phyloP scores from a whole-genome alignment of 331 rosid genomes.

The Malus hybrid region DNA sequence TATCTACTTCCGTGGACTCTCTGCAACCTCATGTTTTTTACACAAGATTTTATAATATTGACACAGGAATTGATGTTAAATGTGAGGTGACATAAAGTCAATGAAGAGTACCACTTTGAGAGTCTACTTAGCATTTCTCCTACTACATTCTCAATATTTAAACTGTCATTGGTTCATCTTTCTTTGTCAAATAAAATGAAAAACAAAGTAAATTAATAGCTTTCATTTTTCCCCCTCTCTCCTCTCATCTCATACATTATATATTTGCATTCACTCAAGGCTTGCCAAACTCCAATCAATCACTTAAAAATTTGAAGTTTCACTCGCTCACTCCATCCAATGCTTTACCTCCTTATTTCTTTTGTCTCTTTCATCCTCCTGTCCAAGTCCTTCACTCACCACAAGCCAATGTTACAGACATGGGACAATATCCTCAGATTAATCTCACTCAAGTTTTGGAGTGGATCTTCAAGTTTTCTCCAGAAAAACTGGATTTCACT shows the following conservation, averaged over 20 bases:
- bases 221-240: background rate
- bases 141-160: background rate
- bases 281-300: constrained; percentile 4
- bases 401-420: constrained; percentile 19
- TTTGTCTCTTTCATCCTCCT: constrained; percentile 57
- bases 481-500: constrained; percentile 27
- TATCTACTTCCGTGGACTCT: too few species aligned
- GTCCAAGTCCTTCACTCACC: constrained; percentile 44
- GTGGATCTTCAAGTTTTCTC: constrained; percentile 19
- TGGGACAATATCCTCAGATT: constrained; percentile 25
- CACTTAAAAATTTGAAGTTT: constrained; percentile 1
- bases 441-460: constrained; percentile 26
- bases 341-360: constrained; percentile 61
- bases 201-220: too few species aligned
- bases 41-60: too few species aligned
- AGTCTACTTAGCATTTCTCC: too few species aligned
- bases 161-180: constrained; percentile 29
- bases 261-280: background rate
- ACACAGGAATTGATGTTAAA: rapidly evolving
- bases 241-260: background rate
- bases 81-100: too few species aligned
- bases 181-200: background rate
- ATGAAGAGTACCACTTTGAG: too few species aligned
- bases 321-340: constrained; percentile 12
- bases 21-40: too few species aligned